Percentiles rank a stretch among this genome's conserved stretches.
These are phyloP conservation scores for Colletotrichum eremochloae DNA, from an alignment of 2,329 filamentous ascomycete species.

Conservation along the genomic window DNA sequence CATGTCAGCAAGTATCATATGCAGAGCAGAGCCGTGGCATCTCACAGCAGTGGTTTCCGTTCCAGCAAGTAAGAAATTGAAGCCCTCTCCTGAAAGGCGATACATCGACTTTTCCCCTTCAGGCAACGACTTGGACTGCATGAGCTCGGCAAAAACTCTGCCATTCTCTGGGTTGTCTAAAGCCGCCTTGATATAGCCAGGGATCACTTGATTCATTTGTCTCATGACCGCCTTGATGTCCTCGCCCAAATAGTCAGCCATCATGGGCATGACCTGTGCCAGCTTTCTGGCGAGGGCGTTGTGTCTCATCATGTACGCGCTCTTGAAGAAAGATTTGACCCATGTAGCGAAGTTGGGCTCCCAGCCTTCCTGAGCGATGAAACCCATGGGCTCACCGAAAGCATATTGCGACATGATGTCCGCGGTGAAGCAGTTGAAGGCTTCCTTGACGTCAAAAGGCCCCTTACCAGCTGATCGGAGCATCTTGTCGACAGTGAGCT, in stretches of 20 bases:
- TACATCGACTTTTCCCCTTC: conserved; percentile 39
- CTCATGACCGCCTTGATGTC: conserved; percentile 46
- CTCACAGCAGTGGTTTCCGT: conserved; percentile 61
- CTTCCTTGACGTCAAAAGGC: conserved; percentile 51
- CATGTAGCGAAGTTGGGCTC: conserved; percentile 53
- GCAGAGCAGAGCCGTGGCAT: background rate
- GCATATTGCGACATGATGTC: conserved; percentile 56
- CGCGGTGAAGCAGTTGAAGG: conserved; percentile 55
- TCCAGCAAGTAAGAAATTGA: conserved; percentile 64
- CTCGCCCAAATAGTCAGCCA: conserved; percentile 46
- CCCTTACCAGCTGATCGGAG: conserved; percentile 44
- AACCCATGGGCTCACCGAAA: conserved; percentile 52
- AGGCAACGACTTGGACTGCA: conserved; percentile 44
- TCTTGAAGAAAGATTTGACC: conserved; percentile 50
- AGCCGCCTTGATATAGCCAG: conserved; percentile 45
- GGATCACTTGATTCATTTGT: conserved; percentile 47
- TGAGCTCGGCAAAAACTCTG: conserved; percentile 48
- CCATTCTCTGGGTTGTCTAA: conserved; percentile 45
- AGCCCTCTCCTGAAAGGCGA: conserved; percentile 35
- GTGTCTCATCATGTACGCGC: conserved; percentile 52
- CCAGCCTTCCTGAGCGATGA: conserved; percentile 50
- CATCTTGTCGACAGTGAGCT: conserved; percentile 38
- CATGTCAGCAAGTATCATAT: background rate
- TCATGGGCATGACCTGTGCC: conserved; percentile 45
- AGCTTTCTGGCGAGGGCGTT: conserved; percentile 47